Evolutionary conservation across 2,329 filamentous ascomycete species (phyloP).

Genomic region (Diaporthe sp.): DNA sequence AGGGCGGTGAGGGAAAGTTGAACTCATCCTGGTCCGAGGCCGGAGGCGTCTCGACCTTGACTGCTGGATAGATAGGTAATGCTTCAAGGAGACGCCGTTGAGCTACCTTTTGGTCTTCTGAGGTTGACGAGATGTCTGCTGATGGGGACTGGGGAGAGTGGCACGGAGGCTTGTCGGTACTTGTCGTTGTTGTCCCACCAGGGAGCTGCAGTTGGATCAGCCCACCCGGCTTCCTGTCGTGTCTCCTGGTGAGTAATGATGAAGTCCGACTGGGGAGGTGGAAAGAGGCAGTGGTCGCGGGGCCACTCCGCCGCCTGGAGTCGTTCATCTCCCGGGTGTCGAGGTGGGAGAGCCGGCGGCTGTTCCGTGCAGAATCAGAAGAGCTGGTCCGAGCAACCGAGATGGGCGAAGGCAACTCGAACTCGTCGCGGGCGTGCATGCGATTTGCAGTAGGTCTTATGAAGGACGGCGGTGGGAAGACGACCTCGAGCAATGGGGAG

Average conservation of each 20-base stretch:
- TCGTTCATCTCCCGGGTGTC: conserved; percentile 38
- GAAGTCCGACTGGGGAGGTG: conserved; percentile 43
- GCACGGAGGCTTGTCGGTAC: conserved; percentile 5
- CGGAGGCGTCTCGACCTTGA: conserved; percentile 42
- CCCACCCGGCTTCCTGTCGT: conserved; percentile 42
- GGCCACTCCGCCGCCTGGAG: conserved; percentile 23
- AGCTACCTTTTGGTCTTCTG: conserved; percentile 28
- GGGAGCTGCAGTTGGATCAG: conserved; percentile 37
- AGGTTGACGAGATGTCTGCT: conserved; percentile 4
- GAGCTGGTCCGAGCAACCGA: conserved; percentile 34
- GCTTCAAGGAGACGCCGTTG: conserved; percentile 40
- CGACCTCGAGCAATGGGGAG: conserved; percentile 47
- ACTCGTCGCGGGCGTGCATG: conserved; percentile 70
- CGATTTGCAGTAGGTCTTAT: conserved; percentile 64
- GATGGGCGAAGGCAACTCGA: conserved; percentile 31
- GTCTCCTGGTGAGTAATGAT: conserved; percentile 43
- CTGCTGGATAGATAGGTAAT: conserved; percentile 40
- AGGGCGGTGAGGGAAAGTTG: conserved; percentile 38
- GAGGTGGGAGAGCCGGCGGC: conserved; percentile 25
- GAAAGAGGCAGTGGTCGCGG: conserved; percentile 37
- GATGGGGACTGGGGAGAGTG: conserved; percentile 28
- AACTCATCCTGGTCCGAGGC: conserved; percentile 43
- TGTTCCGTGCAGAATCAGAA: conserved; percentile 32
- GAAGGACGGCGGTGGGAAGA: conserved; percentile 67
- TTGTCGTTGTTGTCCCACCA: conserved; percentile 36